phyloP scores from a whole-genome alignment of 2,329 filamentous ascomycete genomes.

The Apiospora sp. region DNA sequence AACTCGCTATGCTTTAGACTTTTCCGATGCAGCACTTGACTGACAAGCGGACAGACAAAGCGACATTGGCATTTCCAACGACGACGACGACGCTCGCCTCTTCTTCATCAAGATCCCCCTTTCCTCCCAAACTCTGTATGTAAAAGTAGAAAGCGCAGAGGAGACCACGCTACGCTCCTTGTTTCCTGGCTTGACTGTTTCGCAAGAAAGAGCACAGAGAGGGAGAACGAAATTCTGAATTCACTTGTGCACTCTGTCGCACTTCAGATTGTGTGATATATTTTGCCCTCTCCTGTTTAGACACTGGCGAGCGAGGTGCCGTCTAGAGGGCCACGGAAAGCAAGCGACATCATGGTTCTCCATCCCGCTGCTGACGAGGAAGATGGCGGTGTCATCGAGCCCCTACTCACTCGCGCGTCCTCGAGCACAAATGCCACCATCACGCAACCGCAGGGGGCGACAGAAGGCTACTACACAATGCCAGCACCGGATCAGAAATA shows the following conservation, averaged over 20 bases:
- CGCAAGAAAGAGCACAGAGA: neutral
- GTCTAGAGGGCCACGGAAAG: neutral
- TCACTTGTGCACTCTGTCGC: neutral
- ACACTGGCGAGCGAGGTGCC: neutral
- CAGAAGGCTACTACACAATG: constrained; percentile 2
- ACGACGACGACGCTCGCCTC: neutral
- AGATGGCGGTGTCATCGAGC: neutral
- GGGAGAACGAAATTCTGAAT: neutral
- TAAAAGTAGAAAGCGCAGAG: neutral
- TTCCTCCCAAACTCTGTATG: neutral
- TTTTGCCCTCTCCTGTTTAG: too few relatives aligned
- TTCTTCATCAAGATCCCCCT: neutral
- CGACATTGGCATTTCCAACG: constrained; percentile 4
- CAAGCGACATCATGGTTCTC: neutral
- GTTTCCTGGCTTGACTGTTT: neutral
- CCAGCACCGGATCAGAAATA: neutral
- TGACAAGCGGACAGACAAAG: constrained; percentile 19
- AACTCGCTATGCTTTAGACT: neutral
- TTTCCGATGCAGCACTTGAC: constrained; percentile 14
- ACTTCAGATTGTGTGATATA: neutral
- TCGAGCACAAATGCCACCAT: constrained; percentile 19
- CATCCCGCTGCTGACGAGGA: neutral
- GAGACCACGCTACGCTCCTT: neutral
- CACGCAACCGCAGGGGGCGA: neutral
- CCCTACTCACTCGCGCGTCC: neutral